A percentile compares a stretch with the other conserved stretches of the same genome.
Evolutionary conservation across 2,329 filamentous ascomycete species (phyloP).

Genomic region (Trichoderma arundinaceum): DNA sequence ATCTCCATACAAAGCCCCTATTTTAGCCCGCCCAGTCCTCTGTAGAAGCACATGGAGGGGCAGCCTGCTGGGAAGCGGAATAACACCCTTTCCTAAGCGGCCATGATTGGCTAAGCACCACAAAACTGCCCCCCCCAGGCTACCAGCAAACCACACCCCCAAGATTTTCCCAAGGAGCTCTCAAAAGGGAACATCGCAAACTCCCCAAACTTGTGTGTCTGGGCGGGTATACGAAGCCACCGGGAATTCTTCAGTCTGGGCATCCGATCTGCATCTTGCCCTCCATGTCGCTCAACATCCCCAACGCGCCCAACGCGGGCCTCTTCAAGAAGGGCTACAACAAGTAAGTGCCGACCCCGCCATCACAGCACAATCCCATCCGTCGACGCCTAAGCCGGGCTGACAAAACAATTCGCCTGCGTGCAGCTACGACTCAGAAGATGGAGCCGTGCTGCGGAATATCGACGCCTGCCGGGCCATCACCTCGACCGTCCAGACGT

Average conservation of each 20-base stretch:
- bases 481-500: constrained; percentile 94
- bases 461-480: constrained; percentile 98
- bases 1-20: too few species aligned
- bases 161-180: constrained; percentile 35
- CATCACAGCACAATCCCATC: constrained; percentile 24
- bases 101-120: constrained; percentile 31
- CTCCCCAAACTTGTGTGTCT: constrained; percentile 25
- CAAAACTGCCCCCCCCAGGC: constrained; percentile 28
- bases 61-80: constrained; percentile 27
- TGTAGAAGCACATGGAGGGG: constrained; percentile 25
- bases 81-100: constrained; percentile 27
- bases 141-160: constrained; percentile 30
- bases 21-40: background rate
- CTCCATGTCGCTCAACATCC: constrained; percentile 93
- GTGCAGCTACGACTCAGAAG: constrained; percentile 95
- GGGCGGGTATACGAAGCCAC: constrained; percentile 5
- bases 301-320: constrained; percentile 87
- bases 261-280: constrained; percentile 30
- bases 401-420: constrained; percentile 42
- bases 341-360: constrained; percentile 66
- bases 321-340: constrained; percentile 97
- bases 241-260: background rate
- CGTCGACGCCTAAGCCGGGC: constrained; percentile 22
- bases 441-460: constrained; percentile 97
- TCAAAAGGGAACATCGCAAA: constrained; percentile 20